Evolutionary conservation across 164 flowering plant genomes (phyloP).

Genomic region (Litsea cubeba): DNA sequence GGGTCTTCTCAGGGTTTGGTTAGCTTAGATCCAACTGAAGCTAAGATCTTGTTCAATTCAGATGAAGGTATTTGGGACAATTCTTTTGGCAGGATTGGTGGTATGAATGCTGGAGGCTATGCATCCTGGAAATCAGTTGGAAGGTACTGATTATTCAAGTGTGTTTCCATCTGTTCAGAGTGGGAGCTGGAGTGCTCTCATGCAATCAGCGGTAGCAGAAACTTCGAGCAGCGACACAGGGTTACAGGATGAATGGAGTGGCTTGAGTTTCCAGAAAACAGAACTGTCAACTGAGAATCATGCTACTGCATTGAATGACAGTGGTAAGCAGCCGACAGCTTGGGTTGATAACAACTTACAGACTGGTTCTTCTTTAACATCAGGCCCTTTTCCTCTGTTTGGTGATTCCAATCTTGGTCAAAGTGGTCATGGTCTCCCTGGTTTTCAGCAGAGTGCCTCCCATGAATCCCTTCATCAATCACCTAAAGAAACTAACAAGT

Average conservation of each 20-base stretch:
- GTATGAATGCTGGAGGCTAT: slow-evolving; percentile 27
- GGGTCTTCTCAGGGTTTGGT: slow-evolving; percentile 34
- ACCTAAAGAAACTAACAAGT: slow-evolving; percentile 29
- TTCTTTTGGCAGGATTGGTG: slow-evolving; percentile 29
- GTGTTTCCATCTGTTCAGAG: slow-evolving; percentile 60
- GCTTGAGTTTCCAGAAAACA: slow-evolving; percentile 57
- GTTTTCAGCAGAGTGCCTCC: slow-evolving; percentile 26
- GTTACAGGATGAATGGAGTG: slow-evolving; percentile 77
- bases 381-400: slow-evolving; percentile 28
- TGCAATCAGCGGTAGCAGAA: slow-evolving; percentile 95
- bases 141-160: slow-evolving; percentile 30
- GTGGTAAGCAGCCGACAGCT: slow-evolving; percentile 36
- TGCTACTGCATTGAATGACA: slow-evolving; percentile 28
- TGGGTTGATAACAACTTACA: slow-evolving; percentile 45
- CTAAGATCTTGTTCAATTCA: slow-evolving; percentile 52
- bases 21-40: slow-evolving; percentile 64
- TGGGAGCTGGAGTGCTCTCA: slow-evolving; percentile 95
- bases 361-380: slow-evolving; percentile 34
- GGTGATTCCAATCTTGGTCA: slow-evolving; percentile 31
- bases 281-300: slow-evolving; percentile 49
- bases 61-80: slow-evolving; percentile 59
- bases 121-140: slow-evolving; percentile 28
- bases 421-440: slow-evolving; percentile 25
- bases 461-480: slow-evolving; percentile 20
- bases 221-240: slow-evolving; percentile 71